These are phyloP conservation scores for Penicillium brevicompactum DNA, from an alignment of 2,329 filamentous ascomycete species.

Conservation along the genomic window DNA sequence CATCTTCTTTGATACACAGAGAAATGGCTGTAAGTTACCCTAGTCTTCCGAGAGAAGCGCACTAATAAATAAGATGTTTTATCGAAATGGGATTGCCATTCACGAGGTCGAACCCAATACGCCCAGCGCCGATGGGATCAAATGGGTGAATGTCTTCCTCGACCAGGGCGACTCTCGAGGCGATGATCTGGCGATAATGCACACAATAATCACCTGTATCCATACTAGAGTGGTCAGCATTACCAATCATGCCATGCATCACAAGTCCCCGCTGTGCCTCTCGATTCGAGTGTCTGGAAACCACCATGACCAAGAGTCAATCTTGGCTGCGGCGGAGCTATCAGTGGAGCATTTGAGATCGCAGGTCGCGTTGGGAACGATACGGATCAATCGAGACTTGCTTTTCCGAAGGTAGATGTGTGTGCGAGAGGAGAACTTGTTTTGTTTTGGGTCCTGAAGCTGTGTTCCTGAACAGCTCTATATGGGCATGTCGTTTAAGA, in stretches of 20 bases:
- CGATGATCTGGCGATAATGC: conserved; percentile 4
- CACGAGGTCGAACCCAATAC: not conserved
- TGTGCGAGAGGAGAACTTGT: not conserved
- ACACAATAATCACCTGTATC: conserved; percentile 6
- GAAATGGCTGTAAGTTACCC: not conserved
- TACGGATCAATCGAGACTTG: not conserved
- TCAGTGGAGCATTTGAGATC: conserved; percentile 1
- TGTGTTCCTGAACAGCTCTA: no score
- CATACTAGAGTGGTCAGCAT: conserved; percentile 3
- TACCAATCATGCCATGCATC: conserved; percentile 3
- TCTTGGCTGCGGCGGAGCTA: conserved; percentile 2
- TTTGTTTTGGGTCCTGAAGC: not conserved
- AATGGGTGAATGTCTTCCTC: conserved; percentile 8
- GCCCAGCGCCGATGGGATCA: not conserved
- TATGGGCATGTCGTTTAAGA: no score
- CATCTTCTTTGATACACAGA: not conserved
- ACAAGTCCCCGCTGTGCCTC: not conserved
- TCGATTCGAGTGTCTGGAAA: conserved; percentile 2
- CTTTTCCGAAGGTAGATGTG: not conserved
- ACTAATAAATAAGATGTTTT: conserved; percentile 2
- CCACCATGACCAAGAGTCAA: not conserved
- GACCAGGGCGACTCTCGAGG: not conserved
- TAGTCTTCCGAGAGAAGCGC: not conserved
- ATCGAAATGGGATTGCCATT: not conserved
- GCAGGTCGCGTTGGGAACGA: not conserved